Conservation (phyloP, 768 basidiomycete species). For the Lentinula sp. region DNA sequence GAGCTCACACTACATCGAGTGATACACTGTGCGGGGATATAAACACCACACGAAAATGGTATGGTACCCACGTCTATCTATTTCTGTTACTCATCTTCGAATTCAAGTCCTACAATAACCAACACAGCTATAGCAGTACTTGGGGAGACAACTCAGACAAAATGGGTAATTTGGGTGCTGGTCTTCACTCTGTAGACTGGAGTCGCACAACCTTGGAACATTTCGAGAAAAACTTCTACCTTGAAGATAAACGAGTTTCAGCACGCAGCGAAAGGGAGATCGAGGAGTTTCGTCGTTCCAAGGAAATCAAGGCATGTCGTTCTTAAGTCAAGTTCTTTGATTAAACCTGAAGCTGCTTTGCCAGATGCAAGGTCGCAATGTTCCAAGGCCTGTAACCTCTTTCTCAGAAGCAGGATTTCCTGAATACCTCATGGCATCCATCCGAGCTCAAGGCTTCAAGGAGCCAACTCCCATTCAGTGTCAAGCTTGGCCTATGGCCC, state of each 20-base stretch:
- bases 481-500: constrained; percentile 99
- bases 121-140: background rate
- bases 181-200: constrained; percentile 87
- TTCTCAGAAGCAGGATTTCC: constrained; percentile 98
- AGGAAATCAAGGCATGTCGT: constrained; percentile 77
- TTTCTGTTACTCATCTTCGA: background rate
- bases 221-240: constrained; percentile 98
- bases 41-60: background rate
- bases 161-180: constrained; percentile 78
- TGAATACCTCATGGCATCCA: constrained; percentile 89
- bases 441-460: constrained; percentile 90
- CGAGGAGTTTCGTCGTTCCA: constrained; percentile 74
- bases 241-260: constrained; percentile 82
- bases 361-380: constrained; percentile 80
- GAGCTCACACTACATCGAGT: background rate
- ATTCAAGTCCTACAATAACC: background rate
- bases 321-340: background rate
- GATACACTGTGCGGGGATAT: too few relatives aligned
- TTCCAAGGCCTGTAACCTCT: constrained; percentile 84
- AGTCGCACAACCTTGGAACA: constrained; percentile 58
- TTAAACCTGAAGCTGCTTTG: background rate
- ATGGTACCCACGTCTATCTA: background rate
- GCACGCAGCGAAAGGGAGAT: constrained; percentile 79
- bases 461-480: constrained; percentile 95
- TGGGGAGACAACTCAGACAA: constrained; percentile 48